Evolutionary conservation across 352 stramenopile genomes (phyloP).

Genomic region (Pythium myriotylum): DNA sequence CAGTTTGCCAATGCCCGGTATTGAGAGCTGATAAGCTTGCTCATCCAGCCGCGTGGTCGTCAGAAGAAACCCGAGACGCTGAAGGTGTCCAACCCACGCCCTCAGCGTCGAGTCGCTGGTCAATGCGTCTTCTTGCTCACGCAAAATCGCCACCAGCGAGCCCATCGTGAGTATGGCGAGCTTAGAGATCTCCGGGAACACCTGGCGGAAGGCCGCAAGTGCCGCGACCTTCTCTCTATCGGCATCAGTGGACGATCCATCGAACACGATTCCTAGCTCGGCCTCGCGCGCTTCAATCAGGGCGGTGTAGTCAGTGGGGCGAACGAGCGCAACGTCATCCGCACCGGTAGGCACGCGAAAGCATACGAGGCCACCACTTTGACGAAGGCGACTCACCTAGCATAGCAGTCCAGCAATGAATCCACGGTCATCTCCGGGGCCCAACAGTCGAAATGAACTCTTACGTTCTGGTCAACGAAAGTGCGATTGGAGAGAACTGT

Average conservation of each 20-base stretch:
- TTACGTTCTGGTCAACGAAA: slow-evolving; percentile 66
- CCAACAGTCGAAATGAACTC: neutral
- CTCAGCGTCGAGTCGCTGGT: slow-evolving; percentile 27
- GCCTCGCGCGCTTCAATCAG: slow-evolving; percentile 5
- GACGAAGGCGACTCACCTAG: slow-evolving; percentile 52
- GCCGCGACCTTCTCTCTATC: slow-evolving; percentile 42
- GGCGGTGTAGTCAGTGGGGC: slow-evolving; percentile 31
- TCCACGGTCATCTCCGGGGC: neutral
- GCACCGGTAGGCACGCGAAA: slow-evolving; percentile 50
- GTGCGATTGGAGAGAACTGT: slow-evolving; percentile 58
- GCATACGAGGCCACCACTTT: slow-evolving; percentile 42
- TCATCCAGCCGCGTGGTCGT: slow-evolving; percentile 46
- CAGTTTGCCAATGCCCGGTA: slow-evolving; percentile 64
- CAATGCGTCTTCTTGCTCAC: slow-evolving; percentile 7
- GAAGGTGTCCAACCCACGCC: slow-evolving; percentile 37
- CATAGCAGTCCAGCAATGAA: neutral
- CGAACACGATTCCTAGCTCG: slow-evolving; percentile 33
- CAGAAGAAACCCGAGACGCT: slow-evolving; percentile 56
- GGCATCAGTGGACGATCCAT: slow-evolving; percentile 7
- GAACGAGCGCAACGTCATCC: slow-evolving; percentile 44
- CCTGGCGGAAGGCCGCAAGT: slow-evolving; percentile 37
- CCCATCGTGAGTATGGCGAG: slow-evolving; percentile 38
- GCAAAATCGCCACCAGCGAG: slow-evolving; percentile 24
- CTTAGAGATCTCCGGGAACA: slow-evolving; percentile 33
- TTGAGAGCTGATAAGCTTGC: slow-evolving; percentile 49